Evolutionary conservation across 371 early-diverging fungal genomes (phyloP).

Genomic region (Apophysomyces variabilis): DNA sequence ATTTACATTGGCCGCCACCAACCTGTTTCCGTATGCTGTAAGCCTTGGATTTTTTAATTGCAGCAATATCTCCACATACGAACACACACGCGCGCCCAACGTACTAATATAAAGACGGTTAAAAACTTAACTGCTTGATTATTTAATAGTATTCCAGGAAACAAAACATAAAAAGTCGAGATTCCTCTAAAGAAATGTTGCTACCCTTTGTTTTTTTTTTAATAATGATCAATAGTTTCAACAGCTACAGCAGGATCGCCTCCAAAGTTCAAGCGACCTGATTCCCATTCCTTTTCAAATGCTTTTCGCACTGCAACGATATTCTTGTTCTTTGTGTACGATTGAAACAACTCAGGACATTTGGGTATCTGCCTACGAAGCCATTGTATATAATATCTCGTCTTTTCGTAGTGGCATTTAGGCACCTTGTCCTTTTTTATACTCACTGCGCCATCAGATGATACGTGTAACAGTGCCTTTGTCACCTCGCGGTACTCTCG

Average conservation of each 20-base stretch:
- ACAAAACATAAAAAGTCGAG: no score
- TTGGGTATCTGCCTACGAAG: slow-evolving; percentile 57
- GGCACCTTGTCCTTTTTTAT: not conserved
- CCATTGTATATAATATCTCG: slow-evolving; percentile 80
- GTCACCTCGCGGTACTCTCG: slow-evolving; percentile 97
- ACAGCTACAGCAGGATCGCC: not conserved
- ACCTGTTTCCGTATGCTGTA: no score
- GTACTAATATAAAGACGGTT: no score
- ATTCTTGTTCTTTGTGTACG: slow-evolving; percentile 72
- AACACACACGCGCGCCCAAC: no score
- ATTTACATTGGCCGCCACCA: not conserved
- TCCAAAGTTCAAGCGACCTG: slow-evolving; percentile 7
- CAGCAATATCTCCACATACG: no score
- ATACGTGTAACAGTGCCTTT: slow-evolving; percentile 39
- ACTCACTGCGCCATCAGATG: not conserved
- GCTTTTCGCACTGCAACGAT: slow-evolving; percentile 59
- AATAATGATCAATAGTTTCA: no score
- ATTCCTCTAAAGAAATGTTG: no score
- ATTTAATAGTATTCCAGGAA: no score
- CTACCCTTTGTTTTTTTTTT: no score
- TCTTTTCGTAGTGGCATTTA: slow-evolving; percentile 54
- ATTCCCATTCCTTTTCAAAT: slow-evolving; percentile 26
- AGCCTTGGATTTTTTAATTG: no score
- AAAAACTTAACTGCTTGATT: no score
- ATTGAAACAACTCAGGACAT: slow-evolving; percentile 74